phyloP scores from a whole-genome alignment of 441 rosid genomes.

The Eutrema salsugineum region DNA sequence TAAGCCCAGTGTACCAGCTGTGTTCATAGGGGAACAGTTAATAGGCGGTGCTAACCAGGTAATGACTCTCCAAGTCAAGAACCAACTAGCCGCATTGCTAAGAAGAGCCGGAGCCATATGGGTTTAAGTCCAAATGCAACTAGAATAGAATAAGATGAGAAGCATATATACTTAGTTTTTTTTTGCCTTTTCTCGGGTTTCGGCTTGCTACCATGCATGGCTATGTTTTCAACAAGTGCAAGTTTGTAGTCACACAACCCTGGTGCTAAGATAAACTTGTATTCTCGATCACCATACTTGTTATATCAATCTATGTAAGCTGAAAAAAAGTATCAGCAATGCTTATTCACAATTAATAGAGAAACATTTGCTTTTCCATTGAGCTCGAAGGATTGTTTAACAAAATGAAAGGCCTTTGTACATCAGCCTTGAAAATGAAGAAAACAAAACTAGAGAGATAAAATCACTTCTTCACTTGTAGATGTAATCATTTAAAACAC shows the following conservation, averaged over 20 bases:
- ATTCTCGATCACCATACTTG: conserved; percentile 5
- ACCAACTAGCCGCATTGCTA: conserved; percentile 56
- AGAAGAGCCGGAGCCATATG: conserved; percentile 72
- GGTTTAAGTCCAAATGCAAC: conserved; percentile 37
- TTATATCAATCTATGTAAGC: conserved; percentile 7
- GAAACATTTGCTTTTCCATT: neutral
- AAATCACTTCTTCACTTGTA: conserved; percentile 32
- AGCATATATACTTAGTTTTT: neutral
- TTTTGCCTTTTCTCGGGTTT: neutral
- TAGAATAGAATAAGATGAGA: conserved; percentile 24
- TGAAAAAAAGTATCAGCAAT: neutral
- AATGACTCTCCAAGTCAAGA: conserved; percentile 63
- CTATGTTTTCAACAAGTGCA: conserved; percentile 29
- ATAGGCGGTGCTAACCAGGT: conserved; percentile 76
- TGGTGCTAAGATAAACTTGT: conserved; percentile 20
- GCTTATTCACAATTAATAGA: neutral
- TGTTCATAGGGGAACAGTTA: conserved; percentile 66
- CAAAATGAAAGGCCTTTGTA: neutral
- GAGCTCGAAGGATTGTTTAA: neutral
- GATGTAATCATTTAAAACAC: conserved; percentile 51
- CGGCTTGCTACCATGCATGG: conserved; percentile 15
- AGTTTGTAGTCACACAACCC: conserved; percentile 1
- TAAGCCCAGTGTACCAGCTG: conserved; percentile 57
- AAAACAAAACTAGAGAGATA: neutral
- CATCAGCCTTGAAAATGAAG: neutral